Percentiles rank a stretch among this genome's conserved stretches.
Conservation (phyloP, 805 yeast species). For the Monosporozyma yasuniensis region DNA sequence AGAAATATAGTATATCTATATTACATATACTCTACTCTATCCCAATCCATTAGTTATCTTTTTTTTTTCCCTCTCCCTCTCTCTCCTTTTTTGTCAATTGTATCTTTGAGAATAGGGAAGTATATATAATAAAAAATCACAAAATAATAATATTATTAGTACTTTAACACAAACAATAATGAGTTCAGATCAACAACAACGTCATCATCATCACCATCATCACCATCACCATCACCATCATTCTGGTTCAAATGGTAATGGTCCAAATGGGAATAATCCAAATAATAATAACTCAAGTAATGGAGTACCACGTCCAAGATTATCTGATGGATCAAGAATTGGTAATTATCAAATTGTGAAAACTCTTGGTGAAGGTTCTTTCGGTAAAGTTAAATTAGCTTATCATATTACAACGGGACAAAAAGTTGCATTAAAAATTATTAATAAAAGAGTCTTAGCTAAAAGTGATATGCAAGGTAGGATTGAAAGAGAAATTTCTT, state of each 20-base stretch:
- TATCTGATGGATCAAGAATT: conserved; percentile 41
- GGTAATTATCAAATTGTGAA: conserved; percentile 91
- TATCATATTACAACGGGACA: conserved; percentile 87
- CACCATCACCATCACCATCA: conserved; percentile 21
- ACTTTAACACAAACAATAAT: background rate
- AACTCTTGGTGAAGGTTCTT: conserved; percentile 92
- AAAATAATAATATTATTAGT: too few relatives aligned
- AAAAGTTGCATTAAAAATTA: conserved; percentile 85
- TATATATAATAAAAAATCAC: background rate
- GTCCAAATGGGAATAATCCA: conserved; percentile 1
- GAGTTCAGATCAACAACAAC: conserved; percentile 2
- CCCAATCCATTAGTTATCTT: too few relatives aligned
- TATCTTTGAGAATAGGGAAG: background rate
- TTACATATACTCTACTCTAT: too few relatives aligned
- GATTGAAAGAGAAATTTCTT: conserved; percentile 88
- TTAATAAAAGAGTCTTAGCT: conserved; percentile 84
- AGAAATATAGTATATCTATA: too few relatives aligned
- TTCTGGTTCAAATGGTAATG: conserved; percentile 8
- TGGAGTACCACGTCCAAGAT: conserved; percentile 10
- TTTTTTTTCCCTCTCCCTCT: too few relatives aligned
- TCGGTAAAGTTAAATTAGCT: conserved; percentile 90
- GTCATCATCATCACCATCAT: conserved; percentile 3
- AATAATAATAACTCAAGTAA: background rate
- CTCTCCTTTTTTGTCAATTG: too few relatives aligned
- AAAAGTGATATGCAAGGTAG: conserved; percentile 96